These are phyloP conservation scores for Podaxis pistillaris DNA, from an alignment of 768 basidiomycete genomes.

Conservation along the genomic window DNA sequence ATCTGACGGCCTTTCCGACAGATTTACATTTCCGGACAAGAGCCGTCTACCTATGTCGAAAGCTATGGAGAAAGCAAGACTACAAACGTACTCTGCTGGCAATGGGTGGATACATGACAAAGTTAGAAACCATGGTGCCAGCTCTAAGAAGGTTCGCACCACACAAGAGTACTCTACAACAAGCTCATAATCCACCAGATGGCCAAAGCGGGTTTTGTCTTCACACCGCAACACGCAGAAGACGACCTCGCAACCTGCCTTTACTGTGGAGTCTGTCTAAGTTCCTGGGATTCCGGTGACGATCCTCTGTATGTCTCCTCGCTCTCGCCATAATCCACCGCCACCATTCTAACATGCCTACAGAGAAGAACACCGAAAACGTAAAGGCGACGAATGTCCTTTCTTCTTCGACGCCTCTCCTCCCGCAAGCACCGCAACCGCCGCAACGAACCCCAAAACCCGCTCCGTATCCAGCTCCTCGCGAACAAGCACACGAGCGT, in stretches of 20 bases:
- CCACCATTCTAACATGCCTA: conserved; percentile 11
- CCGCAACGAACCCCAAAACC: conserved; percentile 2
- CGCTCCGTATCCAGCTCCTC: conserved; percentile 15
- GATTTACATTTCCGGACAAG: conserved; percentile 59
- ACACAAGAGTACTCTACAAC: not conserved
- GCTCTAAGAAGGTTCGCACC: conserved; percentile 58
- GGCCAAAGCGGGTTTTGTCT: conserved; percentile 87
- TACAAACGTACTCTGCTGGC: conserved; percentile 58
- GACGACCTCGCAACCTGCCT: conserved; percentile 86
- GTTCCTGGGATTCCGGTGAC: conserved; percentile 86
- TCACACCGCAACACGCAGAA: conserved; percentile 60
- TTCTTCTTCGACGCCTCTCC: conserved; percentile 33
- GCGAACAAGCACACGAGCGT: conserved; percentile 26
- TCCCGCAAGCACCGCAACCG: conserved; percentile 5
- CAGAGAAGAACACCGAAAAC: conserved; percentile 76
- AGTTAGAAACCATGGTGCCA: conserved; percentile 61
- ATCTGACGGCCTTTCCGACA: conserved; percentile 25
- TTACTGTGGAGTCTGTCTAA: conserved; percentile 77
- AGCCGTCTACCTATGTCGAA: conserved; percentile 65
- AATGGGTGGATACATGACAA: conserved; percentile 71
- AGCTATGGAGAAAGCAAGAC: conserved; percentile 68
- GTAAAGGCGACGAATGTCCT: conserved; percentile 46
- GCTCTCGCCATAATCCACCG: not conserved
- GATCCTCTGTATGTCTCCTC: conserved; percentile 69
- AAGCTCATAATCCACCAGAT: conserved; percentile 50